Conservation (phyloP, 495 filamentous ascomycete species). For the Xylaria cubensis region DNA sequence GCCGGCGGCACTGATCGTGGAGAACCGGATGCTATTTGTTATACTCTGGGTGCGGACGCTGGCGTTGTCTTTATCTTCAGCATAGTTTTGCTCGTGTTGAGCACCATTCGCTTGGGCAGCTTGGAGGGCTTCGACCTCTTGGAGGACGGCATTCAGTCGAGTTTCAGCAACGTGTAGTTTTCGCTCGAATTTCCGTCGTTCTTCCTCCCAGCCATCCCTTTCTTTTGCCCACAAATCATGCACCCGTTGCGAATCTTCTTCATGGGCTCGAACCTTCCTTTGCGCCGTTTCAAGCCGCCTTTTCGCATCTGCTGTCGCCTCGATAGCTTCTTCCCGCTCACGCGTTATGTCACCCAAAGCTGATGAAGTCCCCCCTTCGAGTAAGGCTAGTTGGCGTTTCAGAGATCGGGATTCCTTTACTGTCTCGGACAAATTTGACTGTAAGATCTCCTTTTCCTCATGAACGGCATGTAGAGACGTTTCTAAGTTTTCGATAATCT, state of each 20-base stretch:
- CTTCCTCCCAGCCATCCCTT: slow-evolving; percentile 79
- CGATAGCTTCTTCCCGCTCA: slow-evolving; percentile 86
- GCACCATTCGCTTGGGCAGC: slow-evolving; percentile 55
- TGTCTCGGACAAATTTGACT: slow-evolving; percentile 63
- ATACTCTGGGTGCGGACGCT: slow-evolving; percentile 81
- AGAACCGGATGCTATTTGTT: slow-evolving; percentile 76
- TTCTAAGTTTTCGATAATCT: slow-evolving; percentile 84
- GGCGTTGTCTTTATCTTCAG: slow-evolving; percentile 74
- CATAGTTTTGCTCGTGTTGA: slow-evolving; percentile 53
- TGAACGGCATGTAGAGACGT: slow-evolving; percentile 70
- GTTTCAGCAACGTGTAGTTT: slow-evolving; percentile 87
- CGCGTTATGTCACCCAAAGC: slow-evolving; percentile 81
- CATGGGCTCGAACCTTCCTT: slow-evolving; percentile 77
- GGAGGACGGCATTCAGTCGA: slow-evolving; percentile 79
- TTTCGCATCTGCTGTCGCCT: slow-evolving; percentile 73
- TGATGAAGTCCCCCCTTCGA: slow-evolving; percentile 86
- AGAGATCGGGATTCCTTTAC: slow-evolving; percentile 78
- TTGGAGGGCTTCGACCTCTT: slow-evolving; percentile 81
- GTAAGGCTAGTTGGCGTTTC: slow-evolving; percentile 80
- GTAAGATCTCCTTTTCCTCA: slow-evolving; percentile 75
- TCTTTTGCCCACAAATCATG: slow-evolving; percentile 82
- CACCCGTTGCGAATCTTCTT: slow-evolving; percentile 80
- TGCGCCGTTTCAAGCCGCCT: slow-evolving; percentile 79
- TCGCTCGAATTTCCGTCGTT: slow-evolving; percentile 80
- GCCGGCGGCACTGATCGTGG: slow-evolving; percentile 65